Conservation (phyloP, 2,329 filamentous ascomycete species). For the Penicillium italicum region DNA sequence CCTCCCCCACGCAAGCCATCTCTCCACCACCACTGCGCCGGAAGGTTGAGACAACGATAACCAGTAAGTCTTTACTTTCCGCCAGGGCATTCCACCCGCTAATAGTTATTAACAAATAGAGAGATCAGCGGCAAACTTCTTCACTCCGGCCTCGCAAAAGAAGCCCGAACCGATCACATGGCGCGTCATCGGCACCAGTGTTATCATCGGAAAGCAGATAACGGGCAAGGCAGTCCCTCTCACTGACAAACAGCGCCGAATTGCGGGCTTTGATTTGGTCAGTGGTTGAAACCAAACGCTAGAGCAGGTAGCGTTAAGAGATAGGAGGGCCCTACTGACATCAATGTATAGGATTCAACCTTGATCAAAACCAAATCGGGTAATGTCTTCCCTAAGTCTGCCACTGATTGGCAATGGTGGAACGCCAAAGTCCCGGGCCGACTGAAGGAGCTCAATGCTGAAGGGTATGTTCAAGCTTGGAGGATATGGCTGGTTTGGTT, state of each 20-base stretch:
- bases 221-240: constrained; percentile 30
- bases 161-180: constrained; percentile 71
- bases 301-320: neutral
- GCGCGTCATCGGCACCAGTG: constrained; percentile 61
- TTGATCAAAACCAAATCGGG: constrained; percentile 76
- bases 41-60: constrained; percentile 53
- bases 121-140: constrained; percentile 72
- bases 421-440: constrained; percentile 63
- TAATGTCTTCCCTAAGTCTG: constrained; percentile 68
- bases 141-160: constrained; percentile 82
- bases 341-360: constrained; percentile 68
- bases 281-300: constrained; percentile 7
- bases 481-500: neutral
- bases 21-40: constrained; percentile 58
- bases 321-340: neutral
- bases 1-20: constrained; percentile 41
- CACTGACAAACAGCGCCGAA: constrained; percentile 25
- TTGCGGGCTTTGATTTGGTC: constrained; percentile 49
- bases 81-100: neutral
- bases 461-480: constrained; percentile 53
- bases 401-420: constrained; percentile 95
- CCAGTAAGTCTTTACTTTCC: constrained; percentile 42
- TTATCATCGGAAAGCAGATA: constrained; percentile 72
- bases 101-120: constrained; percentile 21
- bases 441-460: constrained; percentile 64